Base-by-base conservation (phyloP, 2,329 filamentous ascomycete species). In the Fusarium staphyleae region DNA sequence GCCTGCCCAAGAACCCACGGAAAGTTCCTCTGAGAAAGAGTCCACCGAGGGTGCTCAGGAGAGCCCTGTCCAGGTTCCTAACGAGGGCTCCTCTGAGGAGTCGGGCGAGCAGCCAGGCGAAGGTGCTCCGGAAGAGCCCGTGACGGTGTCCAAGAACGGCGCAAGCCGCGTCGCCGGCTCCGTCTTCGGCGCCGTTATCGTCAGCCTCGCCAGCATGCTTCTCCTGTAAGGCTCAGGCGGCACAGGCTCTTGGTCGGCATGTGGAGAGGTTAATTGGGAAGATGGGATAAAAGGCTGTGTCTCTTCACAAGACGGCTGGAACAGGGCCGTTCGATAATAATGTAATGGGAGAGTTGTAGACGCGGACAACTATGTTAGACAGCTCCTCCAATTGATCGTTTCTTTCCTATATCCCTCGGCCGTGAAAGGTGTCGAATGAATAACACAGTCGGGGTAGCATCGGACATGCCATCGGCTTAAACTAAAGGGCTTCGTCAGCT, bases 101-200 rank as follows among this genome's bases (percentile, higher is more conserved):
- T 28, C 39, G 5, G 24, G 19, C 16, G 40, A 22, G 40, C 33
- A 43, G 28, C 18, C 12, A 15, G 15, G 7, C 8, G 39, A 22
- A 9, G 45, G 47, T 10, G 39, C 44, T 35, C 52, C 53, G 7
- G 28, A 30, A 15, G 33, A 43, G 15, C 66, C 66, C 7, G 7
- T 51, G 19, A 55, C 47, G 13, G 65, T 67, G 13, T 48, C 62
- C 28, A 54, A 57, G 15, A 58, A 63, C n/a, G 60, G 39, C 8
- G 62, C 50, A 7, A 59, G 32, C 29, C 62, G 45, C 48, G 52
- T 42, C n/a, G 41, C 41, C 30, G 47, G 53, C 47, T 61, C 65
- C 10, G 43, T 49, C 5, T 19, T 42, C 12, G 32, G 49, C 34
- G 32, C 57, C 13, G 43, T 49, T 8, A 3, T 66, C 37, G 57